phyloP scores from a whole-genome alignment of 495 filamentous ascomycete species.

The Penicillium antarcticum region DNA sequence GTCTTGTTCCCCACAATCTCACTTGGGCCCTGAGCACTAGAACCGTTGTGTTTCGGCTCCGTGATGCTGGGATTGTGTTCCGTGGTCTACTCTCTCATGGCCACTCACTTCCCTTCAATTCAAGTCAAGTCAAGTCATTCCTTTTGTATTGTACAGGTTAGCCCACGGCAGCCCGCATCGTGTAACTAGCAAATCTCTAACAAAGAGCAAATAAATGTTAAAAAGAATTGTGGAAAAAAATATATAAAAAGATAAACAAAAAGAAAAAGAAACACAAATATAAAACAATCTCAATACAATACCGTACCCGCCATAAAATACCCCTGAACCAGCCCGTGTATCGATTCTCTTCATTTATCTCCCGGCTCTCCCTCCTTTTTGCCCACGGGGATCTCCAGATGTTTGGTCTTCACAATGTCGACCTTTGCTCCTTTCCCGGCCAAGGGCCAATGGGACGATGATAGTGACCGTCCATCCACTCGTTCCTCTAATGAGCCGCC shows the following conservation, averaged over 20 bases:
- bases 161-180: not conserved
- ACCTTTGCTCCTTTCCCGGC: not conserved
- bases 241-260: not conserved
- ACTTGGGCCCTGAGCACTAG: too few relatives aligned
- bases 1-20: not conserved
- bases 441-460: slow-evolving; percentile 22
- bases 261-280: not conserved
- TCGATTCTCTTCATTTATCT: slow-evolving; percentile 10
- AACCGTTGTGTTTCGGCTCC: slow-evolving; percentile 14
- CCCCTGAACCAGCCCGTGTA: slow-evolving; percentile 4
- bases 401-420: slow-evolving; percentile 11
- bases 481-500: slow-evolving; percentile 36
- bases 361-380: slow-evolving; percentile 5
- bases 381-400: slow-evolving; percentile 7
- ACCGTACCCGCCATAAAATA: not conserved
- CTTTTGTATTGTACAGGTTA: too few relatives aligned
- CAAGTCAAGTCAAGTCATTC: too few relatives aligned
- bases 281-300: not conserved
- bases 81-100: not conserved
- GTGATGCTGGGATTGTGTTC: slow-evolving; percentile 3
- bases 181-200: not conserved
- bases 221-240: not conserved
- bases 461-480: slow-evolving; percentile 36
- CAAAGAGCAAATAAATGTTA: not conserved
- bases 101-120: too few relatives aligned